phyloP scores from a whole-genome alignment of 192 early-diverging fungal genomes.

The Chytriomyces confervae region DNA sequence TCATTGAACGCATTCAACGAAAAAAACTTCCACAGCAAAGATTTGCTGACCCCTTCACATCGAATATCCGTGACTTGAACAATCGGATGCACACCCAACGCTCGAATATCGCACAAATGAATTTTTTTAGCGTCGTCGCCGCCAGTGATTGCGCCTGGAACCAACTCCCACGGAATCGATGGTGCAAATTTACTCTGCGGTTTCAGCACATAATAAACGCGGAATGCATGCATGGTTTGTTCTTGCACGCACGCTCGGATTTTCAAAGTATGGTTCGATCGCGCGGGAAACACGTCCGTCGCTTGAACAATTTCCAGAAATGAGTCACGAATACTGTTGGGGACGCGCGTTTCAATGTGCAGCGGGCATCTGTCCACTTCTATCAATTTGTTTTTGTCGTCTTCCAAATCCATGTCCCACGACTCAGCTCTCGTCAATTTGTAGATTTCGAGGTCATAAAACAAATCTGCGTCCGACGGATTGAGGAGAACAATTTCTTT shows the following conservation, averaged over 20 bases:
- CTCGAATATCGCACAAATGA: slow-evolving; percentile 50
- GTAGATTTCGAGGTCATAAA: slow-evolving; percentile 48
- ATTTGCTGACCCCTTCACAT: slow-evolving; percentile 52
- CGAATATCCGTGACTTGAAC: slow-evolving; percentile 60
- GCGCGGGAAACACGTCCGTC: slow-evolving; percentile 44
- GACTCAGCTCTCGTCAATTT: background rate
- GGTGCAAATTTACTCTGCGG: slow-evolving; percentile 4
- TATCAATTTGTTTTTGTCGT: slow-evolving; percentile 2
- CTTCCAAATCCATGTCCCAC: background rate
- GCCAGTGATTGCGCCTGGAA: background rate
- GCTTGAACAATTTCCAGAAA: slow-evolving; percentile 51
- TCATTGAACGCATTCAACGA: slow-evolving; percentile 54
- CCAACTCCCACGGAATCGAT: background rate
- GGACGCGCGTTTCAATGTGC: slow-evolving; percentile 10
- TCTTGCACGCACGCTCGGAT: slow-evolving; percentile 50
- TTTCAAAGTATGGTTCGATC: slow-evolving; percentile 54
- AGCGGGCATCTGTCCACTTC: background rate
- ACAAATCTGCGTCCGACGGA: slow-evolving; percentile 58
- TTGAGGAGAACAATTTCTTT: slow-evolving; percentile 53
- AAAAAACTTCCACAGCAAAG: slow-evolving; percentile 58
- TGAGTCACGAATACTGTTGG: slow-evolving; percentile 24
- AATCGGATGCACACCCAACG: slow-evolving; percentile 56
- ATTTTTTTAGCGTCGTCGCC: slow-evolving; percentile 13
- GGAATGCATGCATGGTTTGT: slow-evolving; percentile 43
- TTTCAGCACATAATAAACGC: slow-evolving; percentile 49